These are phyloP conservation scores for Abrus precatorius DNA, from an alignment of 306 rosid genomes.

Conservation along the genomic window DNA sequence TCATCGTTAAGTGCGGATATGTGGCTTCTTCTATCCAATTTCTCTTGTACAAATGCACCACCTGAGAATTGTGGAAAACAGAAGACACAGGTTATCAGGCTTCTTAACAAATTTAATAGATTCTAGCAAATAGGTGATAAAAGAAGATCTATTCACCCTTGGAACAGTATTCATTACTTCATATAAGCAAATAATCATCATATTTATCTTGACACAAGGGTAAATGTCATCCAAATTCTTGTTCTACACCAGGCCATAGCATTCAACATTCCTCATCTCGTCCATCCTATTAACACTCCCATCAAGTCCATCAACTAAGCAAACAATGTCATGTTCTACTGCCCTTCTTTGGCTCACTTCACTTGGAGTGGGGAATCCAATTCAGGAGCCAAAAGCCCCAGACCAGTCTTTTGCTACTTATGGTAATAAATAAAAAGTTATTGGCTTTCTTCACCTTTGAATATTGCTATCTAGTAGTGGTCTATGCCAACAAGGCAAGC, in stretches of 20 bases:
- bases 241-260: slow-evolving; percentile 8
- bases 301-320: background rate
- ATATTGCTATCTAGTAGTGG: background rate
- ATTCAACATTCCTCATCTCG: slow-evolving; percentile 1
- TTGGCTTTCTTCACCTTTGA: background rate
- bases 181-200: slow-evolving; percentile 30
- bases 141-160: slow-evolving; percentile 32
- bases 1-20: slow-evolving; percentile 91
- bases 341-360: slow-evolving; percentile 14
- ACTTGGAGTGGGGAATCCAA: background rate
- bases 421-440: background rate
- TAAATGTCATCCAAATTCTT: slow-evolving; percentile 2
- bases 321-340: slow-evolving; percentile 4
- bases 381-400: slow-evolving; percentile 9
- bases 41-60: slow-evolving; percentile 83
- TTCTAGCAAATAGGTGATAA: slow-evolving; percentile 3
- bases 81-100: slow-evolving; percentile 11
- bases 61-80: slow-evolving; percentile 60
- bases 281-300: slow-evolving; percentile 14
- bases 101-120: slow-evolving; percentile 14
- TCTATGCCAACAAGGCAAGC: background rate
- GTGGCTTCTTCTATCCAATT: slow-evolving; percentile 90
- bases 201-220: slow-evolving; percentile 4
- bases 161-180: slow-evolving; percentile 28
- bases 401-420: background rate